A percentile compares a stretch with the other conserved stretches of the same genome.
These are phyloP conservation scores for Streptanthus diversifolius DNA, from an alignment of 345 rosid genomes.

Conservation along the genomic window DNA sequence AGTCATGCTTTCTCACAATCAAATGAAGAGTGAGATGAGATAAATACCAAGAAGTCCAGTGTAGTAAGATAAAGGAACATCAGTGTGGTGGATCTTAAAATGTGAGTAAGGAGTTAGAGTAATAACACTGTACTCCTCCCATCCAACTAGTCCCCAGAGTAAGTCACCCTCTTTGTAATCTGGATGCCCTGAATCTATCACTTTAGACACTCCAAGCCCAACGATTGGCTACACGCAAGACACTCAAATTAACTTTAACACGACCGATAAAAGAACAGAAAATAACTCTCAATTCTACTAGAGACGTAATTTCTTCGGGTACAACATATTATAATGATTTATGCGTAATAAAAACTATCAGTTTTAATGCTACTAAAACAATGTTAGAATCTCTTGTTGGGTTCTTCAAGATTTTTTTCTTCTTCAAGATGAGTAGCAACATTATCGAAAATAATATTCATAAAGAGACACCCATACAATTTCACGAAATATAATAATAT, in stretches of 20 bases:
- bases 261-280: not conserved
- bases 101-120: slow-evolving; percentile 11
- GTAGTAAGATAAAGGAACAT: slow-evolving; percentile 59
- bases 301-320: not conserved
- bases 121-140: slow-evolving; percentile 60
- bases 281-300: not conserved
- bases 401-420: not conserved
- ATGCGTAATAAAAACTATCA: not conserved
- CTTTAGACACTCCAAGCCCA: slow-evolving; percentile 56
- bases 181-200: slow-evolving; percentile 48
- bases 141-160: slow-evolving; percentile 52
- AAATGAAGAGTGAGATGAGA: not conserved
- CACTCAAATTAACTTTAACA: not conserved
- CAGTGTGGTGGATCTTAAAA: slow-evolving; percentile 48
- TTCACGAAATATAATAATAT: not conserved
- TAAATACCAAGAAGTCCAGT: slow-evolving; percentile 53
- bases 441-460: not conserved
- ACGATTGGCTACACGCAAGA: slow-evolving; percentile 41
- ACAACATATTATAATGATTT: not conserved
- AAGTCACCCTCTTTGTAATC: slow-evolving; percentile 48
- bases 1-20: not conserved
- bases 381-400: not conserved
- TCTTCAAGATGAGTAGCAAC: not conserved
- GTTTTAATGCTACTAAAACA: not conserved
- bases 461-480: not conserved